Conservation (phyloP, 2,329 filamentous ascomycete genomes). For the Penicillium sp. region DNA sequence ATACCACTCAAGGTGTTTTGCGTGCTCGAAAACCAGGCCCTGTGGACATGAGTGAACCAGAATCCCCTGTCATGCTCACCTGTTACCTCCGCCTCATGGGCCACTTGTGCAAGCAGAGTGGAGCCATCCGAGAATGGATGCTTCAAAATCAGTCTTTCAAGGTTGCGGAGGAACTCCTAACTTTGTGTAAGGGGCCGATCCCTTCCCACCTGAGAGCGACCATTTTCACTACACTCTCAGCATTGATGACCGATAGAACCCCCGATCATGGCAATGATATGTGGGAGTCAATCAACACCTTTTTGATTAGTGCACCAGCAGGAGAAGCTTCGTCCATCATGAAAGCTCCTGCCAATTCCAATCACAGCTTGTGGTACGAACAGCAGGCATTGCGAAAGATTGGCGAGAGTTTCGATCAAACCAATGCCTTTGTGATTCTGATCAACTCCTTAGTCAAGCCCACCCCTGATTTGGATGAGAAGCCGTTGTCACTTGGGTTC, state of each 20-base stretch:
- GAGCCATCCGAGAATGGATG: constrained; percentile 71
- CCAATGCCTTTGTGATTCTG: constrained; percentile 78
- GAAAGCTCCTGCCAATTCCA: constrained; percentile 46
- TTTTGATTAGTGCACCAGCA: background rate
- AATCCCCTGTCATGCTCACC: constrained; percentile 95
- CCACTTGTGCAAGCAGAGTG: constrained; percentile 75
- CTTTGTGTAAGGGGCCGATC: constrained; percentile 75
- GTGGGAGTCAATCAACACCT: constrained; percentile 57
- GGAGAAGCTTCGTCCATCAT: constrained; percentile 23
- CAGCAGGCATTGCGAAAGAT: constrained; percentile 73
- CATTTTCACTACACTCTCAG: constrained; percentile 75
- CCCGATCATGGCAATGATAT: constrained; percentile 67
- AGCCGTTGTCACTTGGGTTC: constrained; percentile 80
- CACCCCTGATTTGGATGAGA: constrained; percentile 42
- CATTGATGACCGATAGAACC: constrained; percentile 74
- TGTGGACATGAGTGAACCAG: constrained; percentile 80
- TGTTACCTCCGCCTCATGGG: constrained; percentile 87
- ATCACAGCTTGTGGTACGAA: constrained; percentile 44
- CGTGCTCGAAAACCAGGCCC: constrained; percentile 62
- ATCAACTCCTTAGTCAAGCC: constrained; percentile 72
- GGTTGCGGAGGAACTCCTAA: constrained; percentile 72
- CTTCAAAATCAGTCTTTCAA: constrained; percentile 67
- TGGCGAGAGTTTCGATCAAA: constrained; percentile 78
- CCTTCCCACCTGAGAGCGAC: constrained; percentile 78
- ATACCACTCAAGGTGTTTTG: constrained; percentile 48